Base-by-base conservation (phyloP, 345 rosid species). In the Sapria himalayana region DNA sequence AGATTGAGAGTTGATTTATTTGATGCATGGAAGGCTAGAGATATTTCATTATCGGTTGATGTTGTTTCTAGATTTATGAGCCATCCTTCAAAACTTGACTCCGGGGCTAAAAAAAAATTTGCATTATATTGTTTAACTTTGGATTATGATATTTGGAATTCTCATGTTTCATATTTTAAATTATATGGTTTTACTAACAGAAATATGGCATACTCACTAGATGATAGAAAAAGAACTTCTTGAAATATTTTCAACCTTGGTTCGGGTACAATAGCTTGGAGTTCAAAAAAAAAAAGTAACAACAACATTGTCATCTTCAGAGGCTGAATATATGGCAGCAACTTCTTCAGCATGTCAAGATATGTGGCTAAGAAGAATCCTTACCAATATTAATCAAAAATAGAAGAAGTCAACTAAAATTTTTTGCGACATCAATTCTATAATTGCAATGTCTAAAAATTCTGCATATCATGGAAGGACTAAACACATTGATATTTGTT, bases 21-120 rank as follows among this genome's bases (percentile, higher is more conserved):
- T n/a, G n/a, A n/a, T n/a, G n/a, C n/a, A n/a, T n/a, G n/a, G n/a
- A n/a, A n/a, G n/a, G n/a, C n/a, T n/a, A n/a, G n/a, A n/a, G n/a
- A n/a, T n/a, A n/a, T n/a, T n/a, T n/a, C 20, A 3, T 25, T 43
- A 12, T 23, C 24, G 0, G 5, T 43, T 43, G 48, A 25, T 15
- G 25, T 43, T 43, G 15, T 43, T 29, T 46, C 20, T 5, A 46
- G 37, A 10, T 46, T 33, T 46, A 46, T 33, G 50, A 33, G 29
- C 10, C 4, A 20, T 33, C 29, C 50, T 46, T 46, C 50, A 14
- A 46, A 33, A 34, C 27, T 11, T 32, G 39, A 46, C 34, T 25
- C 34, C 34, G 29, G 50, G 34, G 50, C 40, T 33, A 33, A 8
- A 33, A 33, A 33, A 33, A 33, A n/a, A n/a, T n/a, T n/a, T n/a